Base-by-base conservation (phyloP, 148 eudicot species). In the Salicornia ramosissima region DNA sequence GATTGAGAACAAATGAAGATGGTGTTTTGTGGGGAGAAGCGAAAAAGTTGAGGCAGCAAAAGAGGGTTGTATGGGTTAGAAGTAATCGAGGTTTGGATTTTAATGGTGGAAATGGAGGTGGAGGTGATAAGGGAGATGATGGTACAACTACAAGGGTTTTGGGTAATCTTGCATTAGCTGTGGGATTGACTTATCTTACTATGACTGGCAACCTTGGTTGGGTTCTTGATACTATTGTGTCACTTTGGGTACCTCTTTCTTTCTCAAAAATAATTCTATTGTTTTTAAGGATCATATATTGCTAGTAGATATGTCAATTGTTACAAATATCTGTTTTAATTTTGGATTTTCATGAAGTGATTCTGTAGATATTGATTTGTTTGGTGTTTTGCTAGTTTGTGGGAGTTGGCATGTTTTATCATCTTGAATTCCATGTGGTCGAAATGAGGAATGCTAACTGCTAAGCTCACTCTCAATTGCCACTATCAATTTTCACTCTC, bases 181-280 rank as follows among this genome's bases (percentile, higher is more conserved):
- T 83, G 76, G 88, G 89, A 10, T 83, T 93, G 77, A 80, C 92
- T 80, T 93, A 90, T 79, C 95, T 93, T 45, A 29, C 95, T 70
- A n/a, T 90, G 70, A 90, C 82, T 77, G 96, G 90, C 25, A 91
- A 90, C 74, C 87, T 93, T 85, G 96, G 96, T 68, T 93, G 98
- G 98, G 67, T 93, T 72, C 75, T 93, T 66, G 96, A 93, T 79
- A 76, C 91, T 68, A 80, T 93, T 85, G 87, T 93, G 56, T 93
- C 98, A 31, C 78, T 93, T 73, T 90, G 89, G 98, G 98, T 93
- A 85, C 50, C 2, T 21, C 51, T 55, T 26, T 67, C 15, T 71
- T 15, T 53, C 15, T 36, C 24, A 34, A 3, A n/a, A 13, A 26
- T 58, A 29, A n/a, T 22, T 45, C 21, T 30, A 53, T 51, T 45